A percentile compares a stretch with the other conserved stretches of the same genome.
These are phyloP conservation scores for Globisporangium abappressorium DNA, from an alignment of 352 stramenopile genomes.

Conservation along the genomic window DNA sequence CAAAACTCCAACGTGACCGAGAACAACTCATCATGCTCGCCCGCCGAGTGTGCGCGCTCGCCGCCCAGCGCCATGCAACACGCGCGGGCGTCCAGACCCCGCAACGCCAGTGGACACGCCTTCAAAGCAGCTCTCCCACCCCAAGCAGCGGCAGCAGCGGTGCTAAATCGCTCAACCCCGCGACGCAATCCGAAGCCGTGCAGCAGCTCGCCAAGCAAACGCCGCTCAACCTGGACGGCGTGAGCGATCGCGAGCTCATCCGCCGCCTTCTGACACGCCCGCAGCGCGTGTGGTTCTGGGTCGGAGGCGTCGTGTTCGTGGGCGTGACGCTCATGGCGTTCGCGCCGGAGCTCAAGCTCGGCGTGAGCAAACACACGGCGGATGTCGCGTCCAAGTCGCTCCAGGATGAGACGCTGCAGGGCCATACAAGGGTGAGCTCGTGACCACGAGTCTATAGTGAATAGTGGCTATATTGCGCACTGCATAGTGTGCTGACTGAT, in stretches of 20 bases:
- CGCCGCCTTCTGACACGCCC: conserved; percentile 36
- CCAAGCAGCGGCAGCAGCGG: not conserved
- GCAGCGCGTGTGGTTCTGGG: conserved; percentile 59
- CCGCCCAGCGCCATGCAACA: conserved; percentile 1
- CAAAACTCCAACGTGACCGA: not conserved
- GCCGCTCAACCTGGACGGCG: conserved; percentile 13
- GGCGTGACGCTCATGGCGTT: conserved; percentile 69
- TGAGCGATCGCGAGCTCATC: conserved; percentile 48
- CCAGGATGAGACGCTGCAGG: conserved; percentile 78
- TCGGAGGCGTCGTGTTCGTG: conserved; percentile 34
- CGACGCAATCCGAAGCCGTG: not conserved
- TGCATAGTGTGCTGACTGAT: not conserved
- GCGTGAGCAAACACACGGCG: conserved; percentile 79
- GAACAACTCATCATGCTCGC: conserved; percentile 8
- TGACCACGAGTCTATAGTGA: not conserved
- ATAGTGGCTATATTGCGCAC: not conserved
- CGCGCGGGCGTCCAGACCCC: not conserved
- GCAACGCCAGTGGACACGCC: not conserved
- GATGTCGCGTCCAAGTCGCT: conserved; percentile 80
- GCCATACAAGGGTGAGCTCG: conserved; percentile 41
- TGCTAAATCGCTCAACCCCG: not conserved
- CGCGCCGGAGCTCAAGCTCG: conserved; percentile 67
- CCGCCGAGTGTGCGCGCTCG: conserved; percentile 13
- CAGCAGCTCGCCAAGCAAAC: not conserved
- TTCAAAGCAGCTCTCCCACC: not conserved